phyloP scores from a whole-genome alignment of 75 land plant genomes.

The Gnetum montanum region DNA sequence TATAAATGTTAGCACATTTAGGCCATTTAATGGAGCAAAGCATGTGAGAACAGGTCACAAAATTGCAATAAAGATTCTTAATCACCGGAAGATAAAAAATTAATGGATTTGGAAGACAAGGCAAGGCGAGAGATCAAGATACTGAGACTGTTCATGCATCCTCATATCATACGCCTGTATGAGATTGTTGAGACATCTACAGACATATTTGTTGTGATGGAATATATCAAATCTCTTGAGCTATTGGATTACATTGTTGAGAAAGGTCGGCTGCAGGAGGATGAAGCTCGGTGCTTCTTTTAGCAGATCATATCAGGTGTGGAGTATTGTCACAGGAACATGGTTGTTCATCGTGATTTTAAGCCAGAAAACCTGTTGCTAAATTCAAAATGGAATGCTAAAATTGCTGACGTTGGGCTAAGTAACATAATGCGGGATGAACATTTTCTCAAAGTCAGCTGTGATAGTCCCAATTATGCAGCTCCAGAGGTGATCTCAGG shows the following conservation, averaged over 20 bases:
- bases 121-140: conserved; percentile 84
- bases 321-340: conserved; percentile 47
- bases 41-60: conserved; percentile 64
- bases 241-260: conserved; percentile 88
- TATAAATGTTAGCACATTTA: too few species aligned
- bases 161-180: conserved; percentile 86
- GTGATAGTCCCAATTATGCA: conserved; percentile 43
- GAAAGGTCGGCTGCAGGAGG: conserved; percentile 67
- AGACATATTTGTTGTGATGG: conserved; percentile 88
- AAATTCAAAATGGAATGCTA: conserved; percentile 30
- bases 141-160: conserved; percentile 81
- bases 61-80: conserved; percentile 79
- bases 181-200: conserved; percentile 78
- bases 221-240: conserved; percentile 78
- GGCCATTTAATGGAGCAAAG: too few species aligned
- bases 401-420: conserved; percentile 44
- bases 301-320: conserved; percentile 70
- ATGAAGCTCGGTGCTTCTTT: conserved; percentile 75
- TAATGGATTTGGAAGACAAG: conserved; percentile 82
- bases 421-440: conserved; percentile 30
- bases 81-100: conserved; percentile 51
- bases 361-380: conserved; percentile 44
- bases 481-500: conserved; percentile 25
- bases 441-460: conserved; percentile 28
- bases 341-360: conserved; percentile 44